Percentiles rank a stretch among this genome's conserved stretches.
phyloP scores from a whole-genome alignment of 2,329 filamentous ascomycete genomes.

The Xylaria hypoxylon region DNA sequence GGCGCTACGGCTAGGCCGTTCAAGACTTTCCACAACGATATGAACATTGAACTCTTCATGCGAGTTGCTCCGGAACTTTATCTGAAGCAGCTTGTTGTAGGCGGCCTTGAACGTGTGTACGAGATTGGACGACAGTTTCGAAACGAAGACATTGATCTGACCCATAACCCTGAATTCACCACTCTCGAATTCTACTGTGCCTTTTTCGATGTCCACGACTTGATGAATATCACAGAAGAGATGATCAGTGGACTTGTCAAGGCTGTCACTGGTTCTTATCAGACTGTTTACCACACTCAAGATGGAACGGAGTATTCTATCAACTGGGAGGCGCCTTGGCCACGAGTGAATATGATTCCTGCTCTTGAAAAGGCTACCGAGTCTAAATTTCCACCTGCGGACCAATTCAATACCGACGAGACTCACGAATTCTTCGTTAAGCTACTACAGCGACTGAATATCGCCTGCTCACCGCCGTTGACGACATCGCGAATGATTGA shows the following conservation, averaged over 20 bases:
- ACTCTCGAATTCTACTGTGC: constrained; percentile 98
- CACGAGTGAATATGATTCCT: constrained; percentile 93
- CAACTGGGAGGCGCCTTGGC: constrained; percentile 97
- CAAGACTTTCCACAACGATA: constrained; percentile 94
- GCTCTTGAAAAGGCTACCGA: constrained; percentile 89
- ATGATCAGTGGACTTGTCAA: constrained; percentile 91
- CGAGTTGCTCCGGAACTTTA: constrained; percentile 95
- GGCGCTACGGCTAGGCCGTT: constrained; percentile 97
- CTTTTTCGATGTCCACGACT: constrained; percentile 89
- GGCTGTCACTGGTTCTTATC: constrained; percentile 85
- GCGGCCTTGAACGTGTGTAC: constrained; percentile 93
- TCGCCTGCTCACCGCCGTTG: constrained; percentile 89
- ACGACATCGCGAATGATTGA: constrained; percentile 98
- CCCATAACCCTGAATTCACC: constrained; percentile 98
- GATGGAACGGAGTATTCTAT: constrained; percentile 87
- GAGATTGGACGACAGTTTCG: constrained; percentile 96
- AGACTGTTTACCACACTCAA: constrained; percentile 88
- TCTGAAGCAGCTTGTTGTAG: constrained; percentile 95
- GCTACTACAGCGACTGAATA: constrained; percentile 73
- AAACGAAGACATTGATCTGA: constrained; percentile 91
- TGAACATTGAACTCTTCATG: constrained; percentile 94
- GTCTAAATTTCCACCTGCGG: constrained; percentile 91
- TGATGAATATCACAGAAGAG: constrained; percentile 92
- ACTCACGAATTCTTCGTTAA: constrained; percentile 85
- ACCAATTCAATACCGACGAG: constrained; percentile 89